Percentiles rank a stretch among this genome's conserved stretches.
phyloP scores from a whole-genome alignment of 2,329 filamentous ascomycete genomes.

The Dryadomyces sulphureus region DNA sequence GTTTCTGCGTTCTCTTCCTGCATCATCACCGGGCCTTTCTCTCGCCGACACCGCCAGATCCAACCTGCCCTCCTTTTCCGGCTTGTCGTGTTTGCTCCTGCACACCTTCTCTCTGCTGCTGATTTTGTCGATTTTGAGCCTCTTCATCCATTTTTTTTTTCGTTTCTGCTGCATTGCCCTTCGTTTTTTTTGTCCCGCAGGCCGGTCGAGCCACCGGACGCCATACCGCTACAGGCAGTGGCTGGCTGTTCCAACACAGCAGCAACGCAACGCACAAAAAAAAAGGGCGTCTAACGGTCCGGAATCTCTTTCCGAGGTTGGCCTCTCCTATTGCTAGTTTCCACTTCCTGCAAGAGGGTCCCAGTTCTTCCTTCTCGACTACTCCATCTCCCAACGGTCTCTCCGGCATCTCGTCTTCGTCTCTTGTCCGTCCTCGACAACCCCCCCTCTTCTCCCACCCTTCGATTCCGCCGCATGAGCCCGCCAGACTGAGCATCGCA shows the following conservation, averaged over 20 bases:
- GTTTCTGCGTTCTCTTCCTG: background rate
- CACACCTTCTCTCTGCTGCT: no score
- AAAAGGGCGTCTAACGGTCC: background rate
- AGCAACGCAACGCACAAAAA: background rate
- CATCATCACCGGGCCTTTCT: background rate
- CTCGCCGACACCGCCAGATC: background rate
- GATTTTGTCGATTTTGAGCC: background rate
- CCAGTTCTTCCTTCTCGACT: no score
- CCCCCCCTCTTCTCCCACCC: background rate
- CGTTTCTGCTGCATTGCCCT: no score
- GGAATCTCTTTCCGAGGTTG: no score
- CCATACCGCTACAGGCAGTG: background rate
- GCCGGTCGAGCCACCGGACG: background rate
- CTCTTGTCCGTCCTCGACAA: background rate
- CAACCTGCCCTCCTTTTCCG: background rate
- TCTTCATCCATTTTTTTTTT: background rate
- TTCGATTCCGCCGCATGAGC: slow-evolving; percentile 2
- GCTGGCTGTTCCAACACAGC: no score
- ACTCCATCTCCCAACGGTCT: background rate
- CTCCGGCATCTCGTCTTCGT: background rate
- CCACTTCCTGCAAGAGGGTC: no score
- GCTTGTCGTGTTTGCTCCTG: background rate
- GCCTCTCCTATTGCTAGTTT: no score
- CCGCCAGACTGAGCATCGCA: background rate
- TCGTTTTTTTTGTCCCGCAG: slow-evolving; percentile 2